Evolutionary conservation across 306 rosid genomes (phyloP).

Genomic region (Phaseolus lunatus): DNA sequence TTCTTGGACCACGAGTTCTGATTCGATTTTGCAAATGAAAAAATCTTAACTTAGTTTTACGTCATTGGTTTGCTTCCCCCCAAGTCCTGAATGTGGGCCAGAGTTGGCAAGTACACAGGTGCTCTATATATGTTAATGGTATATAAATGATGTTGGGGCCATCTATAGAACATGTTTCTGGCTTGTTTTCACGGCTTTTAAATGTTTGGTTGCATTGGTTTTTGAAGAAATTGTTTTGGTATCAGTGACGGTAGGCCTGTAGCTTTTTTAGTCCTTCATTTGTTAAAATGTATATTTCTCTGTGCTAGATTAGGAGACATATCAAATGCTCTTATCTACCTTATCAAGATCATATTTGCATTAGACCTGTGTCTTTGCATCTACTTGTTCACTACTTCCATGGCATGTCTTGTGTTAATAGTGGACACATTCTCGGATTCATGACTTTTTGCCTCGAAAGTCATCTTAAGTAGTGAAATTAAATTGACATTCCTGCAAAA

Average conservation of each 20-base stretch:
- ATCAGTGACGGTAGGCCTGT: background rate
- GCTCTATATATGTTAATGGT: background rate
- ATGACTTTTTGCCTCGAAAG: background rate
- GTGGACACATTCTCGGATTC: background rate
- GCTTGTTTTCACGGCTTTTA: background rate
- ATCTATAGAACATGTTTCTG: background rate
- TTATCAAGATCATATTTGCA: background rate
- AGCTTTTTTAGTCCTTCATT: background rate
- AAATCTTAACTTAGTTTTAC: background rate
- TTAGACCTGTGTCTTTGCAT: background rate
- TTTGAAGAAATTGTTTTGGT: slow-evolving; percentile 6
- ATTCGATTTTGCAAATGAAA: background rate
- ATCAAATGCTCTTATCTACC: background rate
- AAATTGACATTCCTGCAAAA: background rate
- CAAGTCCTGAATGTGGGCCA: background rate
- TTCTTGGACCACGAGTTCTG: background rate
- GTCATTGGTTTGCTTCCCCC: background rate
- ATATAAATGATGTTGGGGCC: background rate
- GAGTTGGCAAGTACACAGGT: background rate
- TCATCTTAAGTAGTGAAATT: background rate
- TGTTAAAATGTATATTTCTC: background rate
- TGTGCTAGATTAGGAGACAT: slow-evolving; percentile 27
- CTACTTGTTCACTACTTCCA: background rate
- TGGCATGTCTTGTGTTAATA: background rate
- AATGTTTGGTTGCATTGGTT: background rate